A percentile compares a stretch with the other conserved stretches of the same genome.
phyloP scores from a whole-genome alignment of 2,329 filamentous ascomycete species.

The Penicillium oxalicum region DNA sequence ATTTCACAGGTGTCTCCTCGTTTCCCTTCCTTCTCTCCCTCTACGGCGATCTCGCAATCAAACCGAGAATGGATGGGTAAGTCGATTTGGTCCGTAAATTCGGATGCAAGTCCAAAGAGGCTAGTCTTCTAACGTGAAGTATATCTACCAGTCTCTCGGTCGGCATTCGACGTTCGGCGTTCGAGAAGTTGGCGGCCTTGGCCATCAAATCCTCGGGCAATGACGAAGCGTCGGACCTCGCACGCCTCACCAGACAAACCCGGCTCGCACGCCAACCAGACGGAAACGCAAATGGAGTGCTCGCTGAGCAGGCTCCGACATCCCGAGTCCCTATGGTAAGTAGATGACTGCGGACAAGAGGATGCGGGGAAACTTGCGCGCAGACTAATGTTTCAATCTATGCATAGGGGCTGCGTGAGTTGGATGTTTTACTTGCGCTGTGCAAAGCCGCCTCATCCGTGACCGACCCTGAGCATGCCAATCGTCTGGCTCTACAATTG shows the following conservation, averaged over 20 bases:
- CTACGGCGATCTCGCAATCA: neutral
- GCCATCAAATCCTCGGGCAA: slow-evolving; percentile 30
- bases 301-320: slow-evolving; percentile 32
- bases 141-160: slow-evolving; percentile 23
- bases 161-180: slow-evolving; percentile 37
- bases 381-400: slow-evolving; percentile 15
- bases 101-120: slow-evolving; percentile 6
- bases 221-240: slow-evolving; percentile 30
- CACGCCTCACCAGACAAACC: slow-evolving; percentile 31
- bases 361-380: neutral
- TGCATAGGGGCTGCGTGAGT: slow-evolving; percentile 71
- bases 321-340: slow-evolving; percentile 38
- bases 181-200: slow-evolving; percentile 41
- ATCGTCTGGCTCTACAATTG: slow-evolving; percentile 71
- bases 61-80: slow-evolving; percentile 29
- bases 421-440: slow-evolving; percentile 83
- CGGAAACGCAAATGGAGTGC: slow-evolving; percentile 32
- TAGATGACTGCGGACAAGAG: neutral
- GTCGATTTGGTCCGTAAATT: slow-evolving; percentile 1
- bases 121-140: neutral
- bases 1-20: neutral
- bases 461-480: slow-evolving; percentile 63
- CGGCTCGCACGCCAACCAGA: slow-evolving; percentile 18
- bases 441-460: slow-evolving; percentile 83
- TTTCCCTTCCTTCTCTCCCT: neutral